Base-by-base conservation (phyloP, 2,329 filamentous ascomycete genomes). In the Exophiala bonariae region DNA sequence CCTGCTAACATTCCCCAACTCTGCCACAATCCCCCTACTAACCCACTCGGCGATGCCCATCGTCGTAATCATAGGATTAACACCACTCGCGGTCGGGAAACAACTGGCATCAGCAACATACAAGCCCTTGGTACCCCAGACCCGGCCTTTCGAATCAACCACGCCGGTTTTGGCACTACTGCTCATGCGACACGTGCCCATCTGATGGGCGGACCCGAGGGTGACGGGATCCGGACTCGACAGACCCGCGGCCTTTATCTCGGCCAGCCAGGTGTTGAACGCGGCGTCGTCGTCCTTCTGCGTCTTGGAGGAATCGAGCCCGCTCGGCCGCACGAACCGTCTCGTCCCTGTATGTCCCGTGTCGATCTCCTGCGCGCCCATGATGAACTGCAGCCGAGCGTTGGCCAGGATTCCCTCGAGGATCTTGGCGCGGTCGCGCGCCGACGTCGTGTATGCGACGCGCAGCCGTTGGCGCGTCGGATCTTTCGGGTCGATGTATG, bases 311-410 rank as follows among this genome's bases (percentile, higher is more conserved):
- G 30, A 11, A 2, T 31, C 31, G 32, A 10, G 32, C 2, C 48
- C 50, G 17, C 60, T 59, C 2, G 44, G 46, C 10, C 80, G 77
- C 22, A 78, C 64, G 62, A 90, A 96, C 0, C 83, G 77, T 23
- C 77, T 72, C 28, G 89, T 65, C 8, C 81, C 82, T 0, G 80
- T 77, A 16, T 87, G 74, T 3, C 76, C 72, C 0, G 83, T 74
- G 61, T 85, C 80, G 62, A 96, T 91, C 67, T 95, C 89, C n/a
- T 72, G 75, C 0, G 91, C 92, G 18, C 90, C 89, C 32, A 81
- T 77, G 36, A 89, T 79, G 64, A 90, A 92, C 53, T 84, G 81
- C 32, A 96, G 83, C 64, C 90, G 89, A 26, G 85, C 83, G 2
- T 86, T 71, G 2, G 82, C 87, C 39, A 91, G 64, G 5, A 89